Percentiles rank a stretch among this genome's conserved stretches.
Evolutionary conservation across 768 basidiomycete genomes (phyloP).

Genomic region (Tremella mesenterica): DNA sequence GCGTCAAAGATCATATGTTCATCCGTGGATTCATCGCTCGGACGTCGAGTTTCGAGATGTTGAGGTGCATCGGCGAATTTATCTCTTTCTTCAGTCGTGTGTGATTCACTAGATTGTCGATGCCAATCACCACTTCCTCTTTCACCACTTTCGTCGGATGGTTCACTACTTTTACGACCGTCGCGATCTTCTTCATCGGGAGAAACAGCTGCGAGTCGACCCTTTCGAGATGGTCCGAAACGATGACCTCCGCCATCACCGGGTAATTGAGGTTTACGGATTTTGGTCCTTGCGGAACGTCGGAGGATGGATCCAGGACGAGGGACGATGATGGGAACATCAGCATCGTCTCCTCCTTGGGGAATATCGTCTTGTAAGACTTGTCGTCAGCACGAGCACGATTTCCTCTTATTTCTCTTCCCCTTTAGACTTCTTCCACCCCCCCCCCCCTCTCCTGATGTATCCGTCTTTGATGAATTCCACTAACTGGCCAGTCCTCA

Average conservation of each 20-base stretch:
- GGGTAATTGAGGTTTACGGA: constrained; percentile 69
- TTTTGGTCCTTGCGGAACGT: constrained; percentile 87
- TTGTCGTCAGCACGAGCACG: constrained; percentile 12
- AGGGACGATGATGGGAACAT: constrained; percentile 79
- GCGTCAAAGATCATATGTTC: constrained; percentile 77
- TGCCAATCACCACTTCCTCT: constrained; percentile 13
- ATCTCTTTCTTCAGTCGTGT: constrained; percentile 56
- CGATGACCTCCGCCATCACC: constrained; percentile 78
- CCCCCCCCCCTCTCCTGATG: no score
- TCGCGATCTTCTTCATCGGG: constrained; percentile 26
- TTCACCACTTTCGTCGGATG: constrained; percentile 3
- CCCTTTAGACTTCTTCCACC: no score
- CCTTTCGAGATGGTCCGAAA: constrained; percentile 54
- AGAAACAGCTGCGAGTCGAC: constrained; percentile 39
- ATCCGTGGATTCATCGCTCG: constrained; percentile 57
- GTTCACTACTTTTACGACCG: constrained; percentile 4
- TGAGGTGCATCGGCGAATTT: constrained; percentile 43
- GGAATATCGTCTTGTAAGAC: constrained; percentile 33
- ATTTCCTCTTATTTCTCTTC: no score
- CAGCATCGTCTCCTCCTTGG: constrained; percentile 60
- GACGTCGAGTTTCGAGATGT: constrained; percentile 40
- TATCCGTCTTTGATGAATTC: no score
- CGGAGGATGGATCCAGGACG: constrained; percentile 82
- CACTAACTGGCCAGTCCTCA: no score
- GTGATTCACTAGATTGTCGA: constrained; percentile 4